Evolutionary conservation across 1,139 yeast species (phyloP), one percentile per base, ranked within the genome.

Genomic region (Lodderomyces parapsilosis): DNA sequence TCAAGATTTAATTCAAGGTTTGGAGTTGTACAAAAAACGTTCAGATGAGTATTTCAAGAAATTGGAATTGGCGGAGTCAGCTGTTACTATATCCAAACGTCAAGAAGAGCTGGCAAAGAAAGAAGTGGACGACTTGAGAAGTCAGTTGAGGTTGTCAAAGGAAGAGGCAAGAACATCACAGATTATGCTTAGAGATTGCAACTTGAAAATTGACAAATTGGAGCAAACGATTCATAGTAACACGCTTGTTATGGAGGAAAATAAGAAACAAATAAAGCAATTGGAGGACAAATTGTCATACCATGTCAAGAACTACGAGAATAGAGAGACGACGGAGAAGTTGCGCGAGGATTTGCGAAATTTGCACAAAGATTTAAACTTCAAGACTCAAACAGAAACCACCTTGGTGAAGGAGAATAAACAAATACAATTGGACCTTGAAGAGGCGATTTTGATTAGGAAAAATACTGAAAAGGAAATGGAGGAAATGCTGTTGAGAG

Each of bases 11-110:
- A 60, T 66, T 1, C 74, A 76, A 38, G 71, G 80, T 33, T 66
- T 85, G 35, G 80, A 78, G 25, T 67, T 86, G 31, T 89, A 86
- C 62, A 85, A 81, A 56, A 66, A 71, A 33, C 76, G 96, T 46
- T 81, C 95, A 13, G 93, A 87, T 38, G 88, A 85, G 51, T 86
- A 88, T 56, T 81, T 77, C 54, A 72, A 74, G 47, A 86, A 87
- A 53, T 68, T 90, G 30, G 96, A 89, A 55, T 76, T 80, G 46
- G 93, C 95, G 0, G 96, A 91, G 56, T 74, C 83, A 40, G 85
- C 89, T 2, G 80, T 86, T 2, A 69, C 76, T 38, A 76, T 81
- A 40, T 80, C 89, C 2, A 69, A 68, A 51, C 71, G 87, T 50
- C 81, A 84, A 14, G 91, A 85, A 56, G 75, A 75, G 41, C 63